These are phyloP conservation scores for Penicillium macrosclerotiorum DNA, from an alignment of 495 filamentous ascomycete species.

Conservation along the genomic window DNA sequence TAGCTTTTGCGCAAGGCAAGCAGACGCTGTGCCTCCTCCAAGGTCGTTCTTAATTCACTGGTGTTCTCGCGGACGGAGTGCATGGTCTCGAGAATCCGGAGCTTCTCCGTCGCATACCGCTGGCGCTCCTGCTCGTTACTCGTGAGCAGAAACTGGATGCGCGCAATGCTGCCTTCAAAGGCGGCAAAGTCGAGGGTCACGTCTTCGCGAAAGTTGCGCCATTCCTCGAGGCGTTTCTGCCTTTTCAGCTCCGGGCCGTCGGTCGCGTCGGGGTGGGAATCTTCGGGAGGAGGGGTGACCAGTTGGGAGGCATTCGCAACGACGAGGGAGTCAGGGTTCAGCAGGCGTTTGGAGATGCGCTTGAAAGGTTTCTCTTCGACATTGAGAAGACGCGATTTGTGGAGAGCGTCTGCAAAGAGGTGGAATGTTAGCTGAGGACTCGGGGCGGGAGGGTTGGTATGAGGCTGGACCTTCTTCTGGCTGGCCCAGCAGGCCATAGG, in stretches of 20 bases:
- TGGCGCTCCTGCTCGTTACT: conserved; percentile 84
- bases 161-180: conserved; percentile 82
- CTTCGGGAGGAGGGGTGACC: conserved; percentile 70
- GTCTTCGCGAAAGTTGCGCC: conserved; percentile 70
- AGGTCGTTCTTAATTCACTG: conserved; percentile 61
- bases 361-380: conserved; percentile 94
- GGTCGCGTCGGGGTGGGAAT: conserved; percentile 41
- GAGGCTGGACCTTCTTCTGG: conserved; percentile 49
- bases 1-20: conserved; percentile 81
- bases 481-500: conserved; percentile 48
- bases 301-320: conserved; percentile 53
- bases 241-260: conserved; percentile 32
- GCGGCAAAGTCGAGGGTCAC: conserved; percentile 85
- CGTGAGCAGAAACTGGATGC: conserved; percentile 80
- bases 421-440: conserved; percentile 18
- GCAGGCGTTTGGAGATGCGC: conserved; percentile 78
- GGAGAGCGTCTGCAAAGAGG: conserved; percentile 66
- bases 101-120: conserved; percentile 78
- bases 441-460: conserved; percentile 1
- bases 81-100: conserved; percentile 70
- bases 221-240: conserved; percentile 52
- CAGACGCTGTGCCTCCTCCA: conserved; percentile 72
- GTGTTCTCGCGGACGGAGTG: conserved; percentile 77
- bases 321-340: conserved; percentile 60
- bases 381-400: conserved; percentile 84